phyloP scores from a whole-genome alignment of 2,329 filamentous ascomycete genomes.

The Penicillium digitatum region DNA sequence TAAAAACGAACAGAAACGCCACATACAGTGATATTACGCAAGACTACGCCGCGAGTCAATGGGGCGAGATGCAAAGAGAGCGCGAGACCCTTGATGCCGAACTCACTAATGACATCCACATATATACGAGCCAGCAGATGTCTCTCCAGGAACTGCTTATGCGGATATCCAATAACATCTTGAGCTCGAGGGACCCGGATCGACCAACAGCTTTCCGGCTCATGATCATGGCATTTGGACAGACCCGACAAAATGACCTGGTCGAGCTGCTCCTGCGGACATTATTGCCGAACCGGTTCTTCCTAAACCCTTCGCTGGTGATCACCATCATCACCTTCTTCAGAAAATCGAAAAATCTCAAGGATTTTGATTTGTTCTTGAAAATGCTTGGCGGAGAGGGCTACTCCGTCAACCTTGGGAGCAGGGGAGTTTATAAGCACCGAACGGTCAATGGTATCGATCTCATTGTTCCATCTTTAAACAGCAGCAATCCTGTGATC shows the following conservation, averaged over 20 bases:
- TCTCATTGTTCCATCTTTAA: slow-evolving; percentile 35
- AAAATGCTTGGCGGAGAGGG: slow-evolving; percentile 35
- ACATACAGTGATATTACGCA: slow-evolving; percentile 33
- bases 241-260: slow-evolving; percentile 39
- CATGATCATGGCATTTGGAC: slow-evolving; percentile 39
- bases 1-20: slow-evolving; percentile 27
- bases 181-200: slow-evolving; percentile 37
- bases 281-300: slow-evolving; percentile 38
- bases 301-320: slow-evolving; percentile 35
- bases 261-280: slow-evolving; percentile 38
- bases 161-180: slow-evolving; percentile 34
- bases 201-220: slow-evolving; percentile 31
- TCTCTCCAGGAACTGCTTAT: slow-evolving; percentile 37
- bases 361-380: slow-evolving; percentile 41
- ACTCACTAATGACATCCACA: slow-evolving; percentile 28
- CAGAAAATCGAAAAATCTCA: slow-evolving; percentile 40
- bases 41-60: slow-evolving; percentile 22
- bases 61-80: slow-evolving; percentile 16
- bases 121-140: slow-evolving; percentile 30
- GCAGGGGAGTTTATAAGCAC: slow-evolving; percentile 24
- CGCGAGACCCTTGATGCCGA: slow-evolving; percentile 27
- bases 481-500: slow-evolving; percentile 33
- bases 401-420: slow-evolving; percentile 35
- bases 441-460: slow-evolving; percentile 36
- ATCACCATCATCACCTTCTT: slow-evolving; percentile 37